Base-by-base conservation (phyloP, 2,329 filamentous ascomycete genomes). In the Furcasterigmium furcatum region DNA sequence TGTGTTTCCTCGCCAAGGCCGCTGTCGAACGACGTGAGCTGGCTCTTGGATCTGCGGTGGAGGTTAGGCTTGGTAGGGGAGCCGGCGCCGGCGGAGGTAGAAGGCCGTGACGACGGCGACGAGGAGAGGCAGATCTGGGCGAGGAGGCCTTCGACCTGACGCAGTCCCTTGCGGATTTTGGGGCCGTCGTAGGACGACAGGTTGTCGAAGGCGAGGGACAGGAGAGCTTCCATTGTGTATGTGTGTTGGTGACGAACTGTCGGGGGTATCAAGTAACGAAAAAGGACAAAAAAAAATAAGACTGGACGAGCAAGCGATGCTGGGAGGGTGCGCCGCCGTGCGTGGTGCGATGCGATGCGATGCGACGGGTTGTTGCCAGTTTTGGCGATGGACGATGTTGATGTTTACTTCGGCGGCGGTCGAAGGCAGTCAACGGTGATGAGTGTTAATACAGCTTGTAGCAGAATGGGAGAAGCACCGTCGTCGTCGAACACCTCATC, bases 181-280 rank as follows among this genome's bases (percentile, higher is more conserved):
- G 79, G 77, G 47, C 85, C 84, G 58, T 96, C 91, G 65, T 91
- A 91, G 41, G 91, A 96, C 50, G 91, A 95, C 54, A 96, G 85
- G 69, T 95, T 95, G 73, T 96, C 91, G 69, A 97, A 97, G 50
- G 92, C 91, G 64, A 95, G 84, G 38, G 90, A 95, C 46, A 97
- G 77, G 22, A 97, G 80, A 43, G 88, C 84, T 73, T 97, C 94
- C 94, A 97, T 97, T 59, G 57, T 67, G 59, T 45, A 41, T 50
- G 41, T n/a, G n/a, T n/a, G 40, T 40, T 50, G 48, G 13, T 35
- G 38, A 41, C 45, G 18, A 25, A 18, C 34, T 36, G 24, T 7
- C 41, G 41, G 41, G n/a, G 36, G 46, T 41, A 35, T 39, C 39
- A 39, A 43, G 34, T 35, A 27, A 42, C 43, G 36, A 36, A 12